A percentile compares a stretch with the other conserved stretches of the same genome.
Conservation (phyloP, 73 alveolate genomes). For the Blepharisma stoltei region DNA sequence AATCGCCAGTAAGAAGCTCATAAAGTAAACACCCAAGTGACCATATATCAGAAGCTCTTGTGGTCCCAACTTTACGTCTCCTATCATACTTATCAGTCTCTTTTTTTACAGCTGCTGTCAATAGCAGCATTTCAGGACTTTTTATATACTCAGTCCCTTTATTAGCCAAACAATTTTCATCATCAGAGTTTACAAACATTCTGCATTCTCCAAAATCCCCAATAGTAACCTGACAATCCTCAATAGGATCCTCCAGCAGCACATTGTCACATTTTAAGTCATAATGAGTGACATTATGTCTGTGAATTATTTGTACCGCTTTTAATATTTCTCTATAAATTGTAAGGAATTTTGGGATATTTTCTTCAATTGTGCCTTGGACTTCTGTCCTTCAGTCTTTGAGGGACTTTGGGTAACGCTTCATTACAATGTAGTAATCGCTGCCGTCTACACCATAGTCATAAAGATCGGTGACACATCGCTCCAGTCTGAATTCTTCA, state of each 20-base stretch:
- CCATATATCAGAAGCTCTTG: slow-evolving; percentile 97
- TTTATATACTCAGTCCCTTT: slow-evolving; percentile 96
- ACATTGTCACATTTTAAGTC: slow-evolving; percentile 97
- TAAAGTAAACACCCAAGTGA: slow-evolving; percentile 92
- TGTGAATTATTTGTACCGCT: slow-evolving; percentile 85
- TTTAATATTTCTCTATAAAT: slow-evolving; percentile 89
- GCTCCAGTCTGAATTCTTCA: slow-evolving; percentile 87
- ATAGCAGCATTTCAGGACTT: slow-evolving; percentile 98
- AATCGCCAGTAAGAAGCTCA: slow-evolving; percentile 96
- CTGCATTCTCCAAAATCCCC: slow-evolving; percentile 97
- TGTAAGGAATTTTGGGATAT: slow-evolving; percentile 79
- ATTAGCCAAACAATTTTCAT: slow-evolving; percentile 88
- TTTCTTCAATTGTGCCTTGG: slow-evolving; percentile 70
- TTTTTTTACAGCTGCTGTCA: slow-evolving; percentile 87
- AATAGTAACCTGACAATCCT: slow-evolving; percentile 78
- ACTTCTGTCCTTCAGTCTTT: slow-evolving; percentile 91
- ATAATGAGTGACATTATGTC: slow-evolving; percentile 92
- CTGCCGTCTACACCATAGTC: slow-evolving; percentile 94
- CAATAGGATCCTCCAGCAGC: slow-evolving; percentile 70
- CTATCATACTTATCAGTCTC: slow-evolving; percentile 98
- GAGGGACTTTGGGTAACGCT: slow-evolving; percentile 84
- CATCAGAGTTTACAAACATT: slow-evolving; percentile 91
- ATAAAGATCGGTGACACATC: slow-evolving; percentile 93
- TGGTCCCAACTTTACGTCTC: slow-evolving; percentile 98
- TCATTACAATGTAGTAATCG: slow-evolving; percentile 93